These are phyloP conservation scores for Neoascochyta sp. DNA, from an alignment of 2,329 filamentous ascomycete genomes.

Conservation along the genomic window DNA sequence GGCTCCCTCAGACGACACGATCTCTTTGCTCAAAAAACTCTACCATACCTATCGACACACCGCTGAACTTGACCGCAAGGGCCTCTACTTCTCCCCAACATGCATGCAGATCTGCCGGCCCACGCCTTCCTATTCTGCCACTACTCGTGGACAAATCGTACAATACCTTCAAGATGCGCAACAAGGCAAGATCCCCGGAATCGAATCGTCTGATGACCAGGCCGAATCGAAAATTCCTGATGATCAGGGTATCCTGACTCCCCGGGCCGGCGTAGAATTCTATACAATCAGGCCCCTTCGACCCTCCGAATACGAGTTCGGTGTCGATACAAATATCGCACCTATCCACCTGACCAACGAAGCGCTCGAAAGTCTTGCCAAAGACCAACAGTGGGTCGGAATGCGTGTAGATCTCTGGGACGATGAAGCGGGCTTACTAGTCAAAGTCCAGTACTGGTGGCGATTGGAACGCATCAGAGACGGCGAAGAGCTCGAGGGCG, in stretches of 20 bases:
- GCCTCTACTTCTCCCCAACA: conserved; percentile 11
- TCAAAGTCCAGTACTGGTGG: conserved; percentile 17
- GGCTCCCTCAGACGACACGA: conserved; percentile 1
- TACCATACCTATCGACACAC: conserved; percentile 12
- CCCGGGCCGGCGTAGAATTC: neutral
- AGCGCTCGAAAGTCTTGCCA: conserved; percentile 2
- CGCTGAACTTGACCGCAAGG: conserved; percentile 5
- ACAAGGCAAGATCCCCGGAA: conserved; percentile 2
- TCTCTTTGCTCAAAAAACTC: conserved; percentile 5
- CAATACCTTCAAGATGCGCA: conserved; percentile 12
- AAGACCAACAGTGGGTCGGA: conserved; percentile 9
- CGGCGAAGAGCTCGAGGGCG: conserved; percentile 3
- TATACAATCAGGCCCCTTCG: conserved; percentile 10
- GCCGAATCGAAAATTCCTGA: too few relatives aligned
- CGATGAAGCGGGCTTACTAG: conserved; percentile 5
- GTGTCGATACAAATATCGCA: conserved; percentile 1
- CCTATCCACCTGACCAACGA: conserved; percentile 2
- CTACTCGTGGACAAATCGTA: conserved; percentile 7
- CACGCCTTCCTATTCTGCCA: conserved; percentile 10
- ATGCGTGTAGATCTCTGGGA: conserved; percentile 14
- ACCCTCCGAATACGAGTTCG: conserved; percentile 6
- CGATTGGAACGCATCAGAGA: conserved; percentile 4
- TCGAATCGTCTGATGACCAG: neutral
- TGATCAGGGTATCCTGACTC: neutral
- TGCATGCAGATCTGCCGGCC: conserved; percentile 14